Evolutionary conservation across 2,329 filamentous ascomycete genomes (phyloP), one percentile per base, ranked within the genome.

Genomic region (Blastomyces gilchristii): DNA sequence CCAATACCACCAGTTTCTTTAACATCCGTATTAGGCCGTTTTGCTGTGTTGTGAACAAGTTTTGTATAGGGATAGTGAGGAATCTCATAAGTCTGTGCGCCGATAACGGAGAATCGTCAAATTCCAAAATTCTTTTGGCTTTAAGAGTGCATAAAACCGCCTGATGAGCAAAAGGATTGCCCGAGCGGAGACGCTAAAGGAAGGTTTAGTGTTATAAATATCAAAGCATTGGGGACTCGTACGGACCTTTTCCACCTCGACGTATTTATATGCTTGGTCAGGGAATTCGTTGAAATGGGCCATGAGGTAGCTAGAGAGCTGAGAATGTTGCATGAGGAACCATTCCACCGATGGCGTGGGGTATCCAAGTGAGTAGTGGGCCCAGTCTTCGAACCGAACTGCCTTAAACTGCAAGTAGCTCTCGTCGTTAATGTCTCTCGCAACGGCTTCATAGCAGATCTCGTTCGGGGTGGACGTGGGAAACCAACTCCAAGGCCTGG

Each of bases 311-410:
- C 70, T 69, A 7, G 69, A 65, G 11, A 77, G 64, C 3, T 71
- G 68, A 41, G 71, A 72, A 65, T 77, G 75, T 60, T 77, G 75
- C 6, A 71, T 66, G 8, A 77, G 64, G 50, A 78, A 77, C 72
- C 74, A 77, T 34, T 76, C 70, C 11, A 77, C 71, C 3, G 71
- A 71, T 12, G 65, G 53, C 1, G 71, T 68, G 52, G 65, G 63
- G 56, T 77, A 77, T 2, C 74, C 73, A 43, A 78, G 64, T 11
- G 75, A 71, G 62, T 74, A 75, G 14, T 74, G 74, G 34, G 77
- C 74, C 62, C 75, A 69, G 45, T 76, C 75, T 63, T 77, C 75
- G 50, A 78, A 77, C 3, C 72, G 69, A 57, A 78, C 71, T 1
- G 69, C 68, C 37, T 67, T 71, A 37, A 77, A 76, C 14, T 77